Conservation (phyloP, 805 yeast genomes). For the Kluyveromyces lactis region DNA sequence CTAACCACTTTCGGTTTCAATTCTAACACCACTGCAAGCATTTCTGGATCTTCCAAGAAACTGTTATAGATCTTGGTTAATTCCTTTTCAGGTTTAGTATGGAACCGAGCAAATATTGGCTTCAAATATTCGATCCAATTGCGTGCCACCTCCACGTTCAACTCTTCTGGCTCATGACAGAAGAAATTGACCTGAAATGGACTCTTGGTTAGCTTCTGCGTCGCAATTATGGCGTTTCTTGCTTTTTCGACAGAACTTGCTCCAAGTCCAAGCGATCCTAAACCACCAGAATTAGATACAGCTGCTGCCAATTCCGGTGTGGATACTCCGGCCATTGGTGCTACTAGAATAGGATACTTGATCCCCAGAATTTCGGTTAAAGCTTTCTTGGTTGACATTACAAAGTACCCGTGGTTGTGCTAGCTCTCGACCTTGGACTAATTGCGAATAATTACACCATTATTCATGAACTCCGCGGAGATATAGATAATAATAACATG, state of each 20-base stretch:
- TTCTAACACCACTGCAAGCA: slow-evolving; percentile 10
- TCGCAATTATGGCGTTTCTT: neutral
- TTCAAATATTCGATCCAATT: slow-evolving; percentile 1
- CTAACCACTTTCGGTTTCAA: slow-evolving; percentile 38
- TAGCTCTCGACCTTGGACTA: too few species aligned
- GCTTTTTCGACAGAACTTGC: slow-evolving; percentile 10
- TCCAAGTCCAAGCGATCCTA: slow-evolving; percentile 39
- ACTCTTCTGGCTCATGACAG: slow-evolving; percentile 29
- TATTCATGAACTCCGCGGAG: too few species aligned
- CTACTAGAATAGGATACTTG: slow-evolving; percentile 40
- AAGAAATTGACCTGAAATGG: slow-evolving; percentile 42
- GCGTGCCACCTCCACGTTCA: slow-evolving; percentile 9
- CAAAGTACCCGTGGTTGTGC: too few species aligned
- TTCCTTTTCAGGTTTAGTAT: slow-evolving; percentile 14
- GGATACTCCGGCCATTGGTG: slow-evolving; percentile 56
- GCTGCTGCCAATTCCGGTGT: slow-evolving; percentile 38
- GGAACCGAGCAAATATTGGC: slow-evolving; percentile 7
- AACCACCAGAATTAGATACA: slow-evolving; percentile 36
- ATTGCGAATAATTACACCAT: too few species aligned
- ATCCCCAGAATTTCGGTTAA: slow-evolving; percentile 20
- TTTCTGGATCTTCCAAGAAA: slow-evolving; percentile 8
- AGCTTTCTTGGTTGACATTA: neutral
- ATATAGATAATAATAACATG: too few species aligned
- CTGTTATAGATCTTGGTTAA: slow-evolving; percentile 9
- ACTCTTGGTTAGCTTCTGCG: slow-evolving; percentile 4